A percentile compares a stretch with the other conserved stretches of the same genome.
Conservation (phyloP, 1,284 basidiomycete genomes). For the Hypsizygus ulmarius region DNA sequence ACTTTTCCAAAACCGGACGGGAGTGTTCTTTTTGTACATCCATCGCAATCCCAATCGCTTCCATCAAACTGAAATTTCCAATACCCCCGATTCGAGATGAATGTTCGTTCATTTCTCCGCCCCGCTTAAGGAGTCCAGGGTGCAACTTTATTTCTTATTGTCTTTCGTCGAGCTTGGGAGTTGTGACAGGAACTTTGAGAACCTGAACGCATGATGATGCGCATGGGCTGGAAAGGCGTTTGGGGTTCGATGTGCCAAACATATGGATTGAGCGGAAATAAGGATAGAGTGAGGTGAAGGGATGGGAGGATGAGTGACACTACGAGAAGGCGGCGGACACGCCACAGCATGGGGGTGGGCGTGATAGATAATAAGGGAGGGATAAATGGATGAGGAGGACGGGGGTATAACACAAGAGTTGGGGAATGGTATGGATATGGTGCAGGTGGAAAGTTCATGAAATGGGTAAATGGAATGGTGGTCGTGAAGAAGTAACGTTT, state of each 20-base stretch:
- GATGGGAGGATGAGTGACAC: constrained; percentile 12
- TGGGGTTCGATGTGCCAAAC: constrained; percentile 8
- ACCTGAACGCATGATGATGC: no score
- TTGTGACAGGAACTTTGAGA: no score
- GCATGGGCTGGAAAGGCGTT: no score
- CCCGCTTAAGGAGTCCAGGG: background rate
- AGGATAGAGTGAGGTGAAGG: constrained; percentile 1
- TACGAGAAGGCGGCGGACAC: constrained; percentile 16
- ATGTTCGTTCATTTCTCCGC: no score
- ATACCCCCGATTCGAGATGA: no score
- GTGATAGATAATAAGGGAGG: background rate
- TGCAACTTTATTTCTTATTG: background rate
- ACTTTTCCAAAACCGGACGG: background rate
- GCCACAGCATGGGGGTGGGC: constrained; percentile 4
- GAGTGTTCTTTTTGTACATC: constrained; percentile 14
- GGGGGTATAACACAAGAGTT: constrained; percentile 24
- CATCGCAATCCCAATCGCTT: no score
- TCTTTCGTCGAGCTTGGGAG: no score
- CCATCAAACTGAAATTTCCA: no score
- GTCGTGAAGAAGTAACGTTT: constrained; percentile 30
- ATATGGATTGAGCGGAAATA: constrained; percentile 9
- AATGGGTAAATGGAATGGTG: constrained; percentile 7
- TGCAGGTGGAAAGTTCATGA: constrained; percentile 24
- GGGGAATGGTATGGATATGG: constrained; percentile 28
- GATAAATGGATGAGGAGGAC: constrained; percentile 7